phyloP scores from a whole-genome alignment of 2,329 filamentous ascomycete genomes.

The Bipolaris victoriae region DNA sequence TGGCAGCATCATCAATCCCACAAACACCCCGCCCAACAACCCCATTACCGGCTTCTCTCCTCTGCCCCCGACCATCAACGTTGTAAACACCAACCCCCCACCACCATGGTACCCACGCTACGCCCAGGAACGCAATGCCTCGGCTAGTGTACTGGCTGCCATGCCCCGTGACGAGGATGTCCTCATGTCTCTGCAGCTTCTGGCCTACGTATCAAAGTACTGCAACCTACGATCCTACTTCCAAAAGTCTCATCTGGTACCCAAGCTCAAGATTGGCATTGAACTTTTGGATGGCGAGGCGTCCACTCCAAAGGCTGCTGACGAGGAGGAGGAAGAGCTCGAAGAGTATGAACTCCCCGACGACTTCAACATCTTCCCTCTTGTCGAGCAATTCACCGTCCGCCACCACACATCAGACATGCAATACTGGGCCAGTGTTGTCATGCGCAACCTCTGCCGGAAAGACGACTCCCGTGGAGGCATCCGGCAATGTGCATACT shows the following conservation, averaged over 20 bases:
- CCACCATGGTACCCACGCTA: constrained; percentile 80
- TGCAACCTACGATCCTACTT: constrained; percentile 96
- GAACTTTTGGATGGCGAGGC: constrained; percentile 80
- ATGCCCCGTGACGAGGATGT: constrained; percentile 98
- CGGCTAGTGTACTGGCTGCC: constrained; percentile 76
- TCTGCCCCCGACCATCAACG: constrained; percentile 68
- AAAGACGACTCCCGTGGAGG: constrained; percentile 95
- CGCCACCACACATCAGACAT: constrained; percentile 94
- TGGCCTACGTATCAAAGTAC: constrained; percentile 98
- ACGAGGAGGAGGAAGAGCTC: constrained; percentile 70
- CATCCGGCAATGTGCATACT: constrained; percentile 96
- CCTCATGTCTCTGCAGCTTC: constrained; percentile 93
- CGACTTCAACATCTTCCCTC: constrained; percentile 96
- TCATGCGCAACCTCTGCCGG: constrained; percentile 97
- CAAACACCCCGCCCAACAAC: constrained; percentile 65
- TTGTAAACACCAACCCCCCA: constrained; percentile 76
- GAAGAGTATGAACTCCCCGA: constrained; percentile 91
- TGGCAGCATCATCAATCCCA: constrained; percentile 78
- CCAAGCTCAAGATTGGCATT: constrained; percentile 85
- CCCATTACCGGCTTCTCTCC: constrained; percentile 73
- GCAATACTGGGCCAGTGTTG: constrained; percentile 99
- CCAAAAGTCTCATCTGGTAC: constrained; percentile 91
- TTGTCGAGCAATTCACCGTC: constrained; percentile 98
- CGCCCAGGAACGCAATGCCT: constrained; percentile 72
- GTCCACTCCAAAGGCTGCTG: constrained; percentile 44